phyloP scores from a whole-genome alignment of 148 eudicot genomes.

The Camellia japonica region DNA sequence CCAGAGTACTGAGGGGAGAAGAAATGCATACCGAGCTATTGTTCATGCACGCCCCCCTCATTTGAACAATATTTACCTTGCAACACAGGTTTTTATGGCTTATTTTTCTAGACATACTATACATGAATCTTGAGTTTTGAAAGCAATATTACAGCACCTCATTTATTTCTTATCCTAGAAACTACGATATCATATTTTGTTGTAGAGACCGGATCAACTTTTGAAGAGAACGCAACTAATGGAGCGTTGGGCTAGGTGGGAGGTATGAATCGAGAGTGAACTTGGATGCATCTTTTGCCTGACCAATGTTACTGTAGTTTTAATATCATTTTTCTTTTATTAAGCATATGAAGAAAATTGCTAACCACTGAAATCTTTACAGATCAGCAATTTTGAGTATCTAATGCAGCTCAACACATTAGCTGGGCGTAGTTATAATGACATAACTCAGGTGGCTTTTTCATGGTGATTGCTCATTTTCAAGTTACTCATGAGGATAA shows the following conservation, averaged over 20 bases:
- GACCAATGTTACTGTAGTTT: background rate
- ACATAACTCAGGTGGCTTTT: slow-evolving; percentile 79
- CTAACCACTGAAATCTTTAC: slow-evolving; percentile 30
- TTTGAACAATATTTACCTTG: slow-evolving; percentile 86
- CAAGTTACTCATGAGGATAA: background rate
- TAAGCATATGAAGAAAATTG: background rate
- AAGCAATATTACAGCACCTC: background rate
- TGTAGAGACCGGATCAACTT: slow-evolving; percentile 94
- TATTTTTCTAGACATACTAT: background rate
- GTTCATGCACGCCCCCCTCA: slow-evolving; percentile 93
- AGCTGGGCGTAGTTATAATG: slow-evolving; percentile 99
- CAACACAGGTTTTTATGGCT: slow-evolving; percentile 74
- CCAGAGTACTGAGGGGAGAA: slow-evolving; percentile 76
- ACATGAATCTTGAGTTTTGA: background rate
- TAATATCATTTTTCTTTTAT: background rate
- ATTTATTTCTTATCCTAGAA: background rate
- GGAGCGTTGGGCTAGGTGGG: slow-evolving; percentile 99
- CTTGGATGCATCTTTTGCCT: background rate
- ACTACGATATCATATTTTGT: slow-evolving; percentile 6
- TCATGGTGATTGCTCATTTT: slow-evolving; percentile 10
- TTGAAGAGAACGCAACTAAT: slow-evolving; percentile 91
- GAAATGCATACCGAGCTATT: slow-evolving; percentile 89
- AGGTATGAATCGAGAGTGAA: slow-evolving; percentile 49
- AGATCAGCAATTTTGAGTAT: slow-evolving; percentile 99
- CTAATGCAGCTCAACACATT: slow-evolving; percentile 97